Evolutionary conservation across 345 rosid species (phyloP).

Genomic region (Eucalyptus pumila): DNA sequence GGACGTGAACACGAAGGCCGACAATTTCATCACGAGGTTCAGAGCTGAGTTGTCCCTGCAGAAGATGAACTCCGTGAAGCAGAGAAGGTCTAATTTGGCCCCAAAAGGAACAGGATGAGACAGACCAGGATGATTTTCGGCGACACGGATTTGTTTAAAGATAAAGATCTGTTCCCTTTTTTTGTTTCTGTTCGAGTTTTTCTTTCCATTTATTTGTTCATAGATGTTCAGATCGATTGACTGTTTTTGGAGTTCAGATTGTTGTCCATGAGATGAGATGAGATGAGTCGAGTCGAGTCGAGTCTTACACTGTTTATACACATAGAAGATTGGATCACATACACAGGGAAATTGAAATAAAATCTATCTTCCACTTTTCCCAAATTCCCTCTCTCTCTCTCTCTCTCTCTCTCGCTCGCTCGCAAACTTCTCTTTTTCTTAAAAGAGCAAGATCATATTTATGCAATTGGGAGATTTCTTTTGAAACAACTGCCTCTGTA

Average conservation of each 20-base stretch:
- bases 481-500: not conserved
- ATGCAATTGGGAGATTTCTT: not conserved
- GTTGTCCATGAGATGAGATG: not conserved
- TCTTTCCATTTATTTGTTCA: not conserved
- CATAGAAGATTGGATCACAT: not conserved
- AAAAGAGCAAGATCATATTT: not conserved
- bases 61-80: constrained; percentile 50
- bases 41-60: constrained; percentile 69
- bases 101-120: constrained; percentile 1
- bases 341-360: not conserved
- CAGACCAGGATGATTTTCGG: not conserved
- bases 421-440: not conserved
- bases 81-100: constrained; percentile 55
- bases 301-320: not conserved
- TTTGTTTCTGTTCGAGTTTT: not conserved
- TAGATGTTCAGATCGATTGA: not conserved
- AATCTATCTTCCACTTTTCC: not conserved
- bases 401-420: not conserved
- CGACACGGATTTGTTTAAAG: not conserved
- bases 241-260: not conserved
- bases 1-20: constrained; percentile 79
- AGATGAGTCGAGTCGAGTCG: not conserved
- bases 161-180: not conserved
- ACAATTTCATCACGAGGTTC: constrained; percentile 68
- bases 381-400: not conserved